A percentile compares a stretch with the other conserved stretches of the same genome.
Evolutionary conservation across 2,329 filamentous ascomycete species (phyloP).

Genomic region (Metarhizium brunneum): DNA sequence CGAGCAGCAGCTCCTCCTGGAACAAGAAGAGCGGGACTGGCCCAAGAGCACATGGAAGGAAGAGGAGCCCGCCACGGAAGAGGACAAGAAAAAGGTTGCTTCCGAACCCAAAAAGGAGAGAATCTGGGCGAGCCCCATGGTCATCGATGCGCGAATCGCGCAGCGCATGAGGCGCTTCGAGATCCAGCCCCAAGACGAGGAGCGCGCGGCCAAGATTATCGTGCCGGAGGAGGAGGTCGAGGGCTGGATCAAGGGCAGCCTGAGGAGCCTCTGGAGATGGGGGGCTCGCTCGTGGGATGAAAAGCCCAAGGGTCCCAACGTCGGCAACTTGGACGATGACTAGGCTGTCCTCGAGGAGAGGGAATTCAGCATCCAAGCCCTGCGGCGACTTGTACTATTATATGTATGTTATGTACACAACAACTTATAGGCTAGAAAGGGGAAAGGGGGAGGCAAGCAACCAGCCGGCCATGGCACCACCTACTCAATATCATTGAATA

Average conservation of each 20-base stretch:
- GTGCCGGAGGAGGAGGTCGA: slow-evolving; percentile 61
- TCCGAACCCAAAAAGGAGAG: slow-evolving; percentile 47
- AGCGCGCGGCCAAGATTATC: slow-evolving; percentile 50
- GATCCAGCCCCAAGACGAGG: slow-evolving; percentile 60
- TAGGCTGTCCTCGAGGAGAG: slow-evolving; percentile 9
- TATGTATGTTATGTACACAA: background rate
- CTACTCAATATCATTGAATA: slow-evolving; percentile 2
- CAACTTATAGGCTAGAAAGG: background rate
- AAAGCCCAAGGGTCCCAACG: slow-evolving; percentile 31
- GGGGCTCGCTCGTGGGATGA: slow-evolving; percentile 29
- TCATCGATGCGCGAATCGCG: slow-evolving; percentile 66
- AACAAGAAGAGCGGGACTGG: slow-evolving; percentile 72
- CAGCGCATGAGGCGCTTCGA: slow-evolving; percentile 74
- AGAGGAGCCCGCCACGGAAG: slow-evolving; percentile 30
- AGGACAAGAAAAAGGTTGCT: slow-evolving; percentile 27
- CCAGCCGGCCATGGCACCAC: background rate
- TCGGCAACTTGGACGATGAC: slow-evolving; percentile 30
- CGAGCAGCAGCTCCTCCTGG: slow-evolving; percentile 46
- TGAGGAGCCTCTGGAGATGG: slow-evolving; percentile 46
- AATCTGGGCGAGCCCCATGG: slow-evolving; percentile 67
- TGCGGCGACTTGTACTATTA: background rate
- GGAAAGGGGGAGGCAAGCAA: background rate
- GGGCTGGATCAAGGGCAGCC: slow-evolving; percentile 55
- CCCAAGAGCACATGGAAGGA: slow-evolving; percentile 65
- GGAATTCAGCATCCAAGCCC: background rate